Evolutionary conservation across 192 early-diverging fungal genomes (phyloP), one percentile per base, ranked within the genome.

Genomic region (Spizellomyces punctatus): DNA sequence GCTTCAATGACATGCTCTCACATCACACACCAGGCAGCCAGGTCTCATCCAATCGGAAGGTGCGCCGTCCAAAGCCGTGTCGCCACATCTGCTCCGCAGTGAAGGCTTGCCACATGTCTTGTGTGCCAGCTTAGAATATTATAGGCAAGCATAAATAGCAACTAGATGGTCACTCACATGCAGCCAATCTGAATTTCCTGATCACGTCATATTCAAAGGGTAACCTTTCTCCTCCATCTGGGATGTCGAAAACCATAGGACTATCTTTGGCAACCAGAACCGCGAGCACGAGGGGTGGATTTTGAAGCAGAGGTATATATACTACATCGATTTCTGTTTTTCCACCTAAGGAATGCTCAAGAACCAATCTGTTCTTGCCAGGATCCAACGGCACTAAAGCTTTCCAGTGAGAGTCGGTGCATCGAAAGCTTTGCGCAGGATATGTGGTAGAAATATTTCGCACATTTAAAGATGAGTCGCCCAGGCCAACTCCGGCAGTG

Each of bases 81-180:
- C 90, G 83, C 66, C 88, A 76, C 78, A 91, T 79, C 73, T 90
- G 88, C 70, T 91, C 90, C 8, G 89, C 78, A 36, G 82, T 84
- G 68, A 88, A 91, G 10, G 90, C 90, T 72, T 91, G 89, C 90
- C 90, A 91, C 58, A 91, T 72, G 67, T 91, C 90, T 6, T 36
- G 80, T 88, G 10, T 81, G 50, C 14, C 17, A 54, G 4, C 50
- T 36, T 36, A 36, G 27, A 36, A 36, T 36, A 0, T 36, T 36
- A 36, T 36, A 36, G 27, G 27, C 27, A 36, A 36, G 27, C 27
- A 36, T 36, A 36, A 36, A 2, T 0, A 36, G 1, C 27, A 36
- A 3, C 3, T 36, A 36, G 27, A 36, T 36, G 27, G 27, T 36
- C 27, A 12, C 17, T 12, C 17, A 54, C 50, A 54, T 4, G 50